Percentiles rank a stretch among this genome's conserved stretches.
phyloP scores from a whole-genome alignment of 169 alveolate genomes.

The Neospora caninum region DNA sequence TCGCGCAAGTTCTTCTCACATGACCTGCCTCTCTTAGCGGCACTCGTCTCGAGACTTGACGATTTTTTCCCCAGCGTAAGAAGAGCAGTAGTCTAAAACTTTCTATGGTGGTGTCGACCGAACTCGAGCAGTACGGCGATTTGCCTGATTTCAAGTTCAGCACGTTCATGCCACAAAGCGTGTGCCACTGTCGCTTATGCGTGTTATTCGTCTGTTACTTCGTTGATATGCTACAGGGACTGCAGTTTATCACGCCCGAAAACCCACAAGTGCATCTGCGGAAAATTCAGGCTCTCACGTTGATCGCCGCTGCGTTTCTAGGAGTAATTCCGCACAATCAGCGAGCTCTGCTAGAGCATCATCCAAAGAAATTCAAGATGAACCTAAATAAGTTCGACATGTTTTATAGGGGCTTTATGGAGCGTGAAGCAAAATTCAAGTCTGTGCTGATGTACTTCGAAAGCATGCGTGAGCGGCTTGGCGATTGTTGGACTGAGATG shows the following conservation, averaged over 20 bases:
- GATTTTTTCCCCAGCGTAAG: constrained; percentile 27
- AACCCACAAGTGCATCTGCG: constrained; percentile 46
- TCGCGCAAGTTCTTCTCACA: not conserved
- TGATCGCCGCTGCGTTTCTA: constrained; percentile 53
- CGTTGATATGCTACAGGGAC: constrained; percentile 5
- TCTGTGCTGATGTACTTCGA: constrained; percentile 41
- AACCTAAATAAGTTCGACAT: constrained; percentile 49
- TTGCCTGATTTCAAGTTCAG: too few species aligned
- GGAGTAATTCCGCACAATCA: constrained; percentile 53
- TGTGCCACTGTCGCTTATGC: not conserved
- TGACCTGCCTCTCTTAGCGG: constrained; percentile 1
- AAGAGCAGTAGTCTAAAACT: too few species aligned
- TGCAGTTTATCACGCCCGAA: constrained; percentile 28
- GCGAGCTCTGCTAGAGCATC: constrained; percentile 38
- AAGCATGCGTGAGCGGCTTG: constrained; percentile 28
- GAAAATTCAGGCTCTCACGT: constrained; percentile 33
- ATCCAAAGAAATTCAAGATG: constrained; percentile 14
- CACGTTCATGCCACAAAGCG: not conserved
- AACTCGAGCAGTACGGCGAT: too few species aligned
- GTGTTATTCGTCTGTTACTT: not conserved
- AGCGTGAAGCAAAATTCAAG: constrained; percentile 37
- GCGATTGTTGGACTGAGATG: constrained; percentile 62
- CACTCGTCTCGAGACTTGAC: not conserved
- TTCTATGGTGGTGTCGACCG: too few species aligned
- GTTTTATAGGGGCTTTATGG: constrained; percentile 56